Conservation (phyloP, 495 filamentous ascomycete genomes). For the Massariosphaeria phaeospora region DNA sequence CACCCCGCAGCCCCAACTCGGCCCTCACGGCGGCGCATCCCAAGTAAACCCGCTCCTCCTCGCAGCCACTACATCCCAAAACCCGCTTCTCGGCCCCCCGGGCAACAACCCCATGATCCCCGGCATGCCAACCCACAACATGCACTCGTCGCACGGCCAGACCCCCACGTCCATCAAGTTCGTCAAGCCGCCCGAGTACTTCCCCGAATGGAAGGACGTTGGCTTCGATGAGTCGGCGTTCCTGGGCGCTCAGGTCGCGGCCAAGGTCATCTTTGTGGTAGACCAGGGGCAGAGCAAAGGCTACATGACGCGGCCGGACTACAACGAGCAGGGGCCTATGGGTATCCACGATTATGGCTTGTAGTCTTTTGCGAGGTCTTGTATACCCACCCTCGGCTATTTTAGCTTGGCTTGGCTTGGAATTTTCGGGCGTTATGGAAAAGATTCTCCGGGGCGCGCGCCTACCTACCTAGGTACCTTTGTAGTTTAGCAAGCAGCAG, state of each 20-base stretch:
- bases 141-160: slow-evolving; percentile 76
- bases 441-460: too few species aligned
- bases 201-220: slow-evolving; percentile 88
- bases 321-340: slow-evolving; percentile 70
- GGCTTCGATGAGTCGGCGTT: slow-evolving; percentile 57
- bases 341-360: slow-evolving; percentile 55
- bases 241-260: slow-evolving; percentile 73
- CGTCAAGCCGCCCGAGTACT: slow-evolving; percentile 75
- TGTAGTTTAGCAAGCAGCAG: too few species aligned
- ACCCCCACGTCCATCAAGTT: slow-evolving; percentile 82
- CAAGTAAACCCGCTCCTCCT: slow-evolving; percentile 88
- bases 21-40: slow-evolving; percentile 40
- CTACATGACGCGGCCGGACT: slow-evolving; percentile 68
- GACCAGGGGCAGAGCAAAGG: slow-evolving; percentile 67
- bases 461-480: too few species aligned
- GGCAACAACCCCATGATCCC: slow-evolving; percentile 36
- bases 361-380: slow-evolving; percentile 5
- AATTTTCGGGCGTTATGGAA: too few species aligned
- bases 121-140: slow-evolving; percentile 42
- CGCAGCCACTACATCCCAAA: slow-evolving; percentile 71
- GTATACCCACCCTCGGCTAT: slow-evolving; percentile 8
- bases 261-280: slow-evolving; percentile 66
- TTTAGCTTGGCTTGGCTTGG: too few species aligned
- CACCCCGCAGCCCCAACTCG: slow-evolving; percentile 69
- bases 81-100: slow-evolving; percentile 46